Percentiles rank a stretch among this genome's conserved stretches.
Evolutionary conservation across 75 land plant species (phyloP).

Genomic region (Cupressus sempervirens): DNA sequence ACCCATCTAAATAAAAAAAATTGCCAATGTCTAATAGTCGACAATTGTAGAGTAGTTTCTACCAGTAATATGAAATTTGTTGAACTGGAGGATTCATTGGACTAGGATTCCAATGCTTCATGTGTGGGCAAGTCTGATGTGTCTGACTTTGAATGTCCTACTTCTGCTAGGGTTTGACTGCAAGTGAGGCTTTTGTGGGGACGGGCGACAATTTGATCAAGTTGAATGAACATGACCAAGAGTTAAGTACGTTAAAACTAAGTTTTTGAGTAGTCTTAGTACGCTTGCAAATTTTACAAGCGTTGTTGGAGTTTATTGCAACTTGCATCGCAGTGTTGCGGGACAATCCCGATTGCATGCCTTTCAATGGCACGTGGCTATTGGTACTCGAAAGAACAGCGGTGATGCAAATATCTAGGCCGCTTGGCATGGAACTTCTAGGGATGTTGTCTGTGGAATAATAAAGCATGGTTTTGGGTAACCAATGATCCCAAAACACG

Average conservation of each 20-base stretch:
- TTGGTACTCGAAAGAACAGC: neutral
- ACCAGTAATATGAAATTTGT: neutral
- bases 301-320: slow-evolving; percentile 19
- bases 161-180: neutral
- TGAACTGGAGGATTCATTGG: neutral
- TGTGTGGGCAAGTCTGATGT: slow-evolving; percentile 14
- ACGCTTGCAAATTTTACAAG: slow-evolving; percentile 9
- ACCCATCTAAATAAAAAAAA: no score
- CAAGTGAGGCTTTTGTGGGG: neutral
- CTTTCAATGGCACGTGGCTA: neutral
- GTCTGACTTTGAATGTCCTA: neutral
- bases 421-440: slow-evolving; percentile 20
- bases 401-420: slow-evolving; percentile 9
- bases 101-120: slow-evolving; percentile 30
- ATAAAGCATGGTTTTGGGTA: slow-evolving; percentile 18
- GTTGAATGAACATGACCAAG: slow-evolving; percentile 10
- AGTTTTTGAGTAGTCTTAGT: slow-evolving; percentile 19
- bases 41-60: neutral
- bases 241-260: neutral
- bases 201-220: slow-evolving; percentile 15
- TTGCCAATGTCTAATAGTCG: no score
- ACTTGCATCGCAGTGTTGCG: neutral
- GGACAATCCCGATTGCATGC: slow-evolving; percentile 17
- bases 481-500: slow-evolving; percentile 2
- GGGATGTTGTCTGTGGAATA: neutral